Percentiles rank a stretch among this genome's conserved stretches.
phyloP scores from a whole-genome alignment of 2,329 filamentous ascomycete species.

The Knoxdaviesia proteae region DNA sequence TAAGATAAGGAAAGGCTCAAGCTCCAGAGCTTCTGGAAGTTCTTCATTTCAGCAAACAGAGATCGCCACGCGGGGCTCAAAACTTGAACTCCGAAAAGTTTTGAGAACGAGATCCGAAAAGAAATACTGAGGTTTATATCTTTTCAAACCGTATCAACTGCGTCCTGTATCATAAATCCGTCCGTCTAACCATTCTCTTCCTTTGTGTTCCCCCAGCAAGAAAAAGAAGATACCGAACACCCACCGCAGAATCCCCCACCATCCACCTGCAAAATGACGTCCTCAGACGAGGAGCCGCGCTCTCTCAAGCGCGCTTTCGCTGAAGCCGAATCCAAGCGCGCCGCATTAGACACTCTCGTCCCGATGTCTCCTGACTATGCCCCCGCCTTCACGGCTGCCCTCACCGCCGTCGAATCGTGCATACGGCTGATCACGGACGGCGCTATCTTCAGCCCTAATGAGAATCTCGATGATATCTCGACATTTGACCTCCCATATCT shows the following conservation, averaged over 20 bases:
- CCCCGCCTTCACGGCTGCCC: conserved; percentile 42
- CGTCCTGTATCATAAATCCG: no score
- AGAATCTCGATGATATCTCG: conserved; percentile 66
- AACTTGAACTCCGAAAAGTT: no score
- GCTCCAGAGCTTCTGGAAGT: no score
- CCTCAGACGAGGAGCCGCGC: conserved; percentile 14
- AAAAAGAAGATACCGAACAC: no score
- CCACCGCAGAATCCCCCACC: neutral
- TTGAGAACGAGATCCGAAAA: no score
- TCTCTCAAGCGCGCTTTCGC: conserved; percentile 28
- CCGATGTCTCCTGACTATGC: conserved; percentile 45
- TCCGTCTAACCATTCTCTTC: no score
- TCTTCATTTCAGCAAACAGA: neutral
- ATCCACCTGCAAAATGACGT: neutral
- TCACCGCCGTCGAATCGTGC: conserved; percentile 55
- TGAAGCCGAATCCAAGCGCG: conserved; percentile 28
- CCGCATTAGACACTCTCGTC: conserved; percentile 39
- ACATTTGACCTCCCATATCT: conserved; percentile 77
- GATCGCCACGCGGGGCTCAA: neutral
- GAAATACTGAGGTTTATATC: no score
- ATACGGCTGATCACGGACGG: conserved; percentile 46
- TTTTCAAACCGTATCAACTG: no score
- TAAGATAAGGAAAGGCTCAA: no score
- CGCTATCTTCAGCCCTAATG: conserved; percentile 78
- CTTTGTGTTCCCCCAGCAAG: no score